Evolutionary conservation across 2,329 filamentous ascomycete species (phyloP), one percentile per base, ranked within the genome.

Genomic region (Ceratocystis variospora): DNA sequence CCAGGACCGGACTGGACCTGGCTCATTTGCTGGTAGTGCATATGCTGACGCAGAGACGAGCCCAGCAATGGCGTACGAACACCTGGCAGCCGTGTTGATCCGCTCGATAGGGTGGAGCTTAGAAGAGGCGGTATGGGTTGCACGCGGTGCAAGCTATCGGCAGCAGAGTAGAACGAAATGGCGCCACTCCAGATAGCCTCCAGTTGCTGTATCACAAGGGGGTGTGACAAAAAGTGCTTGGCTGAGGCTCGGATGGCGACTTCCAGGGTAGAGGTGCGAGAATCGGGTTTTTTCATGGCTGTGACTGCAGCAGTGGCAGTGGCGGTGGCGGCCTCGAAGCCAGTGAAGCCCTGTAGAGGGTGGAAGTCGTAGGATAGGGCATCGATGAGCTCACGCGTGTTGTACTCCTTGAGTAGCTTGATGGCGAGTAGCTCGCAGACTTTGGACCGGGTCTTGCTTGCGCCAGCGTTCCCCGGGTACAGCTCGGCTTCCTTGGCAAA

Each of bases 171-270:
- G 73, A 97, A 96, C 70, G 94, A 91, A 70, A 97, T 94, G 19
- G 89, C 93, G 33, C 93, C 93, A 22, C 90, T 93, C 93, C 93
- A 97, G 69, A 97, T 96, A 57, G 91, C 92, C 75, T 96, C 91
- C n/a, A 97, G 80, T 73, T 96, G 92, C 74, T 95, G 90, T 7
- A 96, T 88, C 0, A 96, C 91, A 2, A 96, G 79, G 0, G 93
- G 92, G 72, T 96, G 92, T 7, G 93, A 88, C 4, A 97, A 80
- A 71, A 96, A 96, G 71, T 90, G 87, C 76, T 97, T 96, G 25
- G 93, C 89, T 69, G 92, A 92, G 22, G 92, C 90, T 70, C 90
- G 86, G 72, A 97, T 96, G 68, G 93, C 92, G 67, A 97, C 87
- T 76, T 96, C 93, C 41, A 96, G 83, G 6, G 92, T 92, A 7